A percentile compares a stretch with the other conserved stretches of the same genome.
These are phyloP conservation scores for Nemania serpens DNA, from an alignment of 2,329 filamentous ascomycete species.

Conservation along the genomic window DNA sequence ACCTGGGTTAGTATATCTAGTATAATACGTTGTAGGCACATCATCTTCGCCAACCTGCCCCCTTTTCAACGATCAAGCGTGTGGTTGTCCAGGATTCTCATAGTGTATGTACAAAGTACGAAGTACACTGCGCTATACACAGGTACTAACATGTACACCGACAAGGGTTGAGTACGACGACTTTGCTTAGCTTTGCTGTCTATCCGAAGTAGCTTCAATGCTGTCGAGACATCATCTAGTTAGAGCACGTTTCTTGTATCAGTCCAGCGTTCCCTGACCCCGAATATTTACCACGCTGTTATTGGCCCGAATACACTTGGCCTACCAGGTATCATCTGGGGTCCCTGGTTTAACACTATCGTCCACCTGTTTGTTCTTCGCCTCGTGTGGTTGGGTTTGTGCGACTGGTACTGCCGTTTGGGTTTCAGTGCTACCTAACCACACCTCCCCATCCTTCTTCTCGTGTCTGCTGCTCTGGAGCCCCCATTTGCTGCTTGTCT, in stretches of 20 bases:
- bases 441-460: slow-evolving; percentile 10
- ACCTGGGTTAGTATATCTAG: neutral
- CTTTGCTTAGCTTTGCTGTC: neutral
- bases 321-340: slow-evolving; percentile 9
- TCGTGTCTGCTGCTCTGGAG: slow-evolving; percentile 7
- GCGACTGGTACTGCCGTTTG: slow-evolving; percentile 18
- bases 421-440: slow-evolving; percentile 24
- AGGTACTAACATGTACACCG: slow-evolving; percentile 1
- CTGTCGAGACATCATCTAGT: slow-evolving; percentile 13
- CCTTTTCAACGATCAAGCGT: slow-evolving; percentile 10
- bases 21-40: neutral
- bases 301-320: slow-evolving; percentile 16
- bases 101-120: too few relatives aligned
- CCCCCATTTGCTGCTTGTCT: slow-evolving; percentile 13
- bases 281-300: neutral
- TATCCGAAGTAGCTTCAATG: slow-evolving; percentile 8
- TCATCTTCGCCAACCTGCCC: neutral
- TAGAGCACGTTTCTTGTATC: slow-evolving; percentile 12
- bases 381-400: slow-evolving; percentile 20
- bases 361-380: slow-evolving; percentile 20
- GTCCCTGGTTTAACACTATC: slow-evolving; percentile 19
- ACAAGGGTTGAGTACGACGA: slow-evolving; percentile 17
- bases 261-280: slow-evolving; percentile 13
- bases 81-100: slow-evolving; percentile 12
- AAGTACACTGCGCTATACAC: too few relatives aligned